Percentiles rank a stretch among this genome's conserved stretches.
Conservation (phyloP, 2,329 filamentous ascomycete genomes). For the Phyllosticta citribraziliensis region DNA sequence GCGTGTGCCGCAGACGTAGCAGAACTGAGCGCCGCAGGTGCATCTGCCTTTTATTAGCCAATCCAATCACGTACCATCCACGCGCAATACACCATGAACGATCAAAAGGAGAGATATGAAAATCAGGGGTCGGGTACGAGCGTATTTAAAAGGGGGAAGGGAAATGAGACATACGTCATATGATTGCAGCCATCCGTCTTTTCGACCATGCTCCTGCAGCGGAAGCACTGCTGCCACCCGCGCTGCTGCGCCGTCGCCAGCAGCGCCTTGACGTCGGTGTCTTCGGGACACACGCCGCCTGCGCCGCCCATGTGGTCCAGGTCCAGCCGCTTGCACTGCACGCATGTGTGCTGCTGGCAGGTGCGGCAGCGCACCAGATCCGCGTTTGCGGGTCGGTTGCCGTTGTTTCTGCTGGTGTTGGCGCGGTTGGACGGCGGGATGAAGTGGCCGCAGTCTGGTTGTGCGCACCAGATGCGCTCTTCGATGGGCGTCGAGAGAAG, state of each 20-base stretch:
- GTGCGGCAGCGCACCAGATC: neutral
- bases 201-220: conserved; percentile 12
- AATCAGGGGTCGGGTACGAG: too few species aligned
- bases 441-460: neutral
- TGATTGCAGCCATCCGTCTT: conserved; percentile 16
- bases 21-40: too few species aligned
- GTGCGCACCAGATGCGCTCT: neutral
- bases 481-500: neutral
- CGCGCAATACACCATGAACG: too few species aligned
- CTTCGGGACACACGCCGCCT: conserved; percentile 15
- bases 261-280: conserved; percentile 12
- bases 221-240: conserved; percentile 15
- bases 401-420: too few species aligned
- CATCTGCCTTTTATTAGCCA: too few species aligned
- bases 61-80: too few species aligned
- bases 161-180: conserved; percentile 15
- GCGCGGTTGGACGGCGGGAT: neutral
- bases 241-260: conserved; percentile 11
- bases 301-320: neutral
- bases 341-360: neutral
- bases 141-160: neutral
- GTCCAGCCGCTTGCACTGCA: neutral
- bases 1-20: too few species aligned
- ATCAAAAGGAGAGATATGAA: too few species aligned
- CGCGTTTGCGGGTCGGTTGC: too few species aligned